Conservation (phyloP, 257 asterid species). For the Scutellaria minor region DNA sequence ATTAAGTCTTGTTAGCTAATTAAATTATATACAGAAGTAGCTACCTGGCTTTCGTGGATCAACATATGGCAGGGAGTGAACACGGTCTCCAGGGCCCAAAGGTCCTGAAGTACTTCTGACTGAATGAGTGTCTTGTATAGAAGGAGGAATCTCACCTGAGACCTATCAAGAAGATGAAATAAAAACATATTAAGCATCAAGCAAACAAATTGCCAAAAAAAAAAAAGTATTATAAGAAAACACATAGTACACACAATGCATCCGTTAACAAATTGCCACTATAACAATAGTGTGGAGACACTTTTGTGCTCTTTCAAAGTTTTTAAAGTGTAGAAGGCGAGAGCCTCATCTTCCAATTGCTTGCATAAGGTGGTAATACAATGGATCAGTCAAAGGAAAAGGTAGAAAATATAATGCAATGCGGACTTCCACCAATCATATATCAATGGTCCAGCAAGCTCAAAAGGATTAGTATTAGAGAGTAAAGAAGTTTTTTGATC, state of each 20-base stretch:
- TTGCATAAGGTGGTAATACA: no score
- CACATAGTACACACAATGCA: no score
- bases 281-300: no score
- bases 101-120: slow-evolving; percentile 96
- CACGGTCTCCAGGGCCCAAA: slow-evolving; percentile 88
- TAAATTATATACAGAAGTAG: background rate
- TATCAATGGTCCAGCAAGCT: no score
- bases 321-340: no score
- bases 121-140: slow-evolving; percentile 75
- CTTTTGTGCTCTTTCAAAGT: no score
- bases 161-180: slow-evolving; percentile 44
- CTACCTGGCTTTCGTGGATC: slow-evolving; percentile 96
- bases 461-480: background rate
- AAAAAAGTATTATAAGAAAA: no score
- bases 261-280: no score
- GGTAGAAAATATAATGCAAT: no score
- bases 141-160: slow-evolving; percentile 86
- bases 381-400: no score
- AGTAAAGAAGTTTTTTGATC: background rate
- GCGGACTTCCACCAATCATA: no score
- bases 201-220: background rate
- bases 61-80: slow-evolving; percentile 70
- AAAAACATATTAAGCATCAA: background rate
- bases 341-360: no score
- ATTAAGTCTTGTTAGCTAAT: background rate